Evolutionary conservation across 176 grass and related monocot species (phyloP), one percentile per base, ranked within the genome.

Genomic region (Rhynchospora tenuis): DNA sequence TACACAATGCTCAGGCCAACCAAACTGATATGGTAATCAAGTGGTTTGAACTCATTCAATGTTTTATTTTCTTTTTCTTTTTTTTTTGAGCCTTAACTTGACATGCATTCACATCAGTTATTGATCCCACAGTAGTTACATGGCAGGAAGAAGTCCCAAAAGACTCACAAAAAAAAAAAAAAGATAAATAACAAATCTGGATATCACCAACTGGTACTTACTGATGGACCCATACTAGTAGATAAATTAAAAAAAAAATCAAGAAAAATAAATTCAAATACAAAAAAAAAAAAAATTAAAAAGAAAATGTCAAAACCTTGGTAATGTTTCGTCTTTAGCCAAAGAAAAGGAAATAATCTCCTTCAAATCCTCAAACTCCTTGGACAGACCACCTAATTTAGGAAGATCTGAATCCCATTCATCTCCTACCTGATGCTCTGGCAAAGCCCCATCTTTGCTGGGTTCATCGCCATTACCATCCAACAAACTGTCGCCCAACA

Each of bases 321-420:
- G 77, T 62, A 89, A 79, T 73, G 79, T 76, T 86, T 88, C 85
- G 44, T 79, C 28, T 33, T 92, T 80, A 60, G 31, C 77, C 33
- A 91, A 81, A 65, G 92, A 94, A 88, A 90, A 88, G 42, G 67
- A 87, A 88, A 97, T 89, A 66, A 94, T 92, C 70, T 84, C 80
- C 64, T 97, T 92, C 80, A 97, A 64, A 19, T 60, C 64, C 81
- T 52, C 87, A 64, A 82, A 93, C 62, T 94, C 95, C 90, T 93
- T 89, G 52, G 87, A 93, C 73, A 98, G 80, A 9, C 95, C 90
- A 93, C 95, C 95, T 60, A 93, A 81, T 80, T 57, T 91, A 57
- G 73, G 65, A 84, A 59, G 20, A 46, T 61, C 28, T 29, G 22
- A 79, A 73, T 29, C 58, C 69, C 85, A 44, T 68, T 85, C 84